phyloP scores from a whole-genome alignment of 2,329 filamentous ascomycete genomes.

The Cladosporium austrohemisphaericum region DNA sequence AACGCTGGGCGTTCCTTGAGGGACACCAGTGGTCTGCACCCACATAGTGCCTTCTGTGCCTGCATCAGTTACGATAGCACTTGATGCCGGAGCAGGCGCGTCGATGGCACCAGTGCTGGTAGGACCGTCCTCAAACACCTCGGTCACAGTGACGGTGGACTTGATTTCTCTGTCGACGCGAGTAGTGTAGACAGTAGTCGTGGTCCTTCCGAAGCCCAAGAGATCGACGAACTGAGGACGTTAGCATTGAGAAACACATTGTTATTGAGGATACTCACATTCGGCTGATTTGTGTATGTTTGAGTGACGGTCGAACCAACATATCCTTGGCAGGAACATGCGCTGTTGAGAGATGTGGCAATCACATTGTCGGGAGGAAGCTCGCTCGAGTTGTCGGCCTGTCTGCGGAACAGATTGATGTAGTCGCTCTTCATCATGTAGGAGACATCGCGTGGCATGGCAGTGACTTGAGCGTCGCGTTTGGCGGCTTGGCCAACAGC shows the following conservation, averaged over 20 bases:
- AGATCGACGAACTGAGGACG: slow-evolving; percentile 19
- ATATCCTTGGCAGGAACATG: slow-evolving; percentile 31
- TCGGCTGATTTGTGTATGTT: slow-evolving; percentile 26
- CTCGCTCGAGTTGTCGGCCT: slow-evolving; percentile 5
- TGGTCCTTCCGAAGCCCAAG: slow-evolving; percentile 21
- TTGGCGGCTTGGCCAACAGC: slow-evolving; percentile 11
- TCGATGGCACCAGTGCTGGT: background rate
- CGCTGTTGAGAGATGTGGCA: slow-evolving; percentile 30
- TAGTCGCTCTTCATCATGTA: slow-evolving; percentile 7
- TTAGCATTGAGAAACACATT: slow-evolving; percentile 11
- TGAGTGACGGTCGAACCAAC: slow-evolving; percentile 24
- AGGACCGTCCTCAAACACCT: background rate
- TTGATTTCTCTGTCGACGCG: slow-evolving; percentile 17
- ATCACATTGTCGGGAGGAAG: slow-evolving; percentile 16
- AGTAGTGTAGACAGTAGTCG: slow-evolving; percentile 23
- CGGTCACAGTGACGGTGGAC: slow-evolving; percentile 18
- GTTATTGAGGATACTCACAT: slow-evolving; percentile 17
- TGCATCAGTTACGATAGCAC: background rate
- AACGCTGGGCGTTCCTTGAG: slow-evolving; percentile 9
- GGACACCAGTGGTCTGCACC: slow-evolving; percentile 7
- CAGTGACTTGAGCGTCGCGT: slow-evolving; percentile 18
- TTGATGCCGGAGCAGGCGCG: background rate
- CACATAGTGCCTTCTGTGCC: slow-evolving; percentile 10
- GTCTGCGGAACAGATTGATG: slow-evolving; percentile 10
- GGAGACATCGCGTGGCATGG: slow-evolving; percentile 19